Base-by-base conservation (phyloP, 2,329 filamentous ascomycete species). In the Cercospora sp. region DNA sequence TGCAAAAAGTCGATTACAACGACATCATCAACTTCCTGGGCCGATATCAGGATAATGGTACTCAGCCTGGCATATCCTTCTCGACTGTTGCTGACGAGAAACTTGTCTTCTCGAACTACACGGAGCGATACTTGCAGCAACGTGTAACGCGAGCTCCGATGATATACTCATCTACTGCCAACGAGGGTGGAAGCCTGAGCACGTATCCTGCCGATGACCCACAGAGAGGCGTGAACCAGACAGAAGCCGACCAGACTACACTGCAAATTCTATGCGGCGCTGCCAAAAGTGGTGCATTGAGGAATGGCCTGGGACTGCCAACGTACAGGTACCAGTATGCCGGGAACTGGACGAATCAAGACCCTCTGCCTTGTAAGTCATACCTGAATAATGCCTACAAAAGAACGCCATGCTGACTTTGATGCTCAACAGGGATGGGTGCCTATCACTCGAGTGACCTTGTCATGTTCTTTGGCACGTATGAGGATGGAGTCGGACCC, bases 371-470 rank as follows among this genome's bases (percentile, higher is more conserved):
- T 16, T 59, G 55, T 59, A 26, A 59, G 55, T 59, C 18, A 0
- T 20, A 23, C n/a, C 7, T 36, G 8, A 9, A 13, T 3, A 1
- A 1, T 28, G 23, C 3, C 23, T 4, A n/a, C 10, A 28, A 5
- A 28, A 13, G 23, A 28, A n/a, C 12, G 2, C 9, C 30, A 6
- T 3, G 26, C 55, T 33, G 31, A 59, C n/a, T 20, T 20, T 20
- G 3, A 23, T 59, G 31, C 31, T 31, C 28, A 10, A n/a, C 9
- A 59, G 55, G 78, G 79, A 48, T 78, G 58, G 79, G 77, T 3
- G 77, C 79, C 7, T 80, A 78, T 59, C 79, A 81, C 64, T 74
- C 72, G 12, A 71, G 75, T 6, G 79, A 80, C 30, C 72, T 80
- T 5, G 74, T 75, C 5, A 68, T 80, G 33, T 69, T 80, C 8